A percentile compares a stretch with the other conserved stretches of the same genome.
Conservation (phyloP, 2,329 filamentous ascomycete genomes). For the Phaeosphaeria sp. region DNA sequence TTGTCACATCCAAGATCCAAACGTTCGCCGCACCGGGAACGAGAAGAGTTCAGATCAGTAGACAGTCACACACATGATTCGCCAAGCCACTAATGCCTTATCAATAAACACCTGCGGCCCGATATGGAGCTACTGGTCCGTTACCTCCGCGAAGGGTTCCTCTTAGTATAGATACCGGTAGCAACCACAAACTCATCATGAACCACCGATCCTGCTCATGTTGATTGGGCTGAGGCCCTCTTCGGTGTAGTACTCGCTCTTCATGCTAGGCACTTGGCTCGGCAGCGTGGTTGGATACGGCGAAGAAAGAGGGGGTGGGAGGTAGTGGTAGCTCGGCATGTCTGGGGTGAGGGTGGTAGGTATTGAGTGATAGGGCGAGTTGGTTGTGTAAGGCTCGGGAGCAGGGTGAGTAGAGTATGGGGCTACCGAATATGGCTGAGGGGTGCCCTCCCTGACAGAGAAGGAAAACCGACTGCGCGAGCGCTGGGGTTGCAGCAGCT, state of each 20-base stretch:
- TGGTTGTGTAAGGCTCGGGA: conserved; percentile 64
- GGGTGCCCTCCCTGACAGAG: conserved; percentile 57
- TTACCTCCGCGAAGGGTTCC: too few relatives aligned
- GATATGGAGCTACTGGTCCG: too few relatives aligned
- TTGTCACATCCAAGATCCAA: too few relatives aligned
- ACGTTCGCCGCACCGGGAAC: too few relatives aligned
- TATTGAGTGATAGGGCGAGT: conserved; percentile 47
- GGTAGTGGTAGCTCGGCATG: conserved; percentile 60
- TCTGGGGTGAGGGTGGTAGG: conserved; percentile 47
- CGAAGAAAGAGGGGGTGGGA: conserved; percentile 57
- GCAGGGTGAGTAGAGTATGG: conserved; percentile 71
- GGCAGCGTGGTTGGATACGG: conserved; percentile 65
- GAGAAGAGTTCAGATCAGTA: too few relatives aligned
- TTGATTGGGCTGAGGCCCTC: conserved; percentile 70
- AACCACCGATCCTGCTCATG: too few relatives aligned
- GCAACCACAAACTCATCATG: too few relatives aligned
- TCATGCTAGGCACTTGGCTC: conserved; percentile 66
- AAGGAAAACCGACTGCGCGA: conserved; percentile 46
- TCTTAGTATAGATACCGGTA: too few relatives aligned
- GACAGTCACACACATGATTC: too few relatives aligned
- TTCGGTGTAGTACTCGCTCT: conserved; percentile 67
- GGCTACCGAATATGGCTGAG: conserved; percentile 64
- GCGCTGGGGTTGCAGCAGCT: conserved; percentile 53
- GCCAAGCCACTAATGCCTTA: too few relatives aligned
- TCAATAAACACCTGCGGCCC: too few relatives aligned